phyloP scores from a whole-genome alignment of 2,329 filamentous ascomycete genomes.

The Daldinia sp. region DNA sequence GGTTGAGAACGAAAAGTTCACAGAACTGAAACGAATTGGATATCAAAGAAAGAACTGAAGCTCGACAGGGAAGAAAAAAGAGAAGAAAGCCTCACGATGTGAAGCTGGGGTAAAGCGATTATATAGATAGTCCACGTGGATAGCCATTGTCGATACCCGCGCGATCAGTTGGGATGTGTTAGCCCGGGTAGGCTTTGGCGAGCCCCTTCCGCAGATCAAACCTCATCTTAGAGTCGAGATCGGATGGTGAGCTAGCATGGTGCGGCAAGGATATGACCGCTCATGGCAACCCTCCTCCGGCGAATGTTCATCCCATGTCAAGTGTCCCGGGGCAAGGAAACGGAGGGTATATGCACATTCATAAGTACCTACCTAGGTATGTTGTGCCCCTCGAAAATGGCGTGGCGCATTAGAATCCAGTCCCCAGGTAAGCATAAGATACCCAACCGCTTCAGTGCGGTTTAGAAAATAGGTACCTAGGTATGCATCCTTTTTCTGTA shows the following conservation, averaged over 20 bases:
- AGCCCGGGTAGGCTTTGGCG: slow-evolving; percentile 27
- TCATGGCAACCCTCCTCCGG: slow-evolving; percentile 9
- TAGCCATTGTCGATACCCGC: slow-evolving; percentile 7
- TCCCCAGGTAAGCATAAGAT: not conserved
- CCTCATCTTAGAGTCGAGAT: slow-evolving; percentile 28
- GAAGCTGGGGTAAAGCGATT: slow-evolving; percentile 21
- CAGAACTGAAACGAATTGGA: slow-evolving; percentile 49
- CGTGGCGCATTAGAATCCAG: not conserved
- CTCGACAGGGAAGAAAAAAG: slow-evolving; percentile 36
- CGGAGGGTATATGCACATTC: not conserved
- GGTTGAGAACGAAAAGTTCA: slow-evolving; percentile 50
- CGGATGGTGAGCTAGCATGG: slow-evolving; percentile 34
- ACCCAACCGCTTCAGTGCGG: not conserved
- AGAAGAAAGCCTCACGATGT: slow-evolving; percentile 20
- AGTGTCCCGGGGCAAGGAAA: not conserved
- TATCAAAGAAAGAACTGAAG: slow-evolving; percentile 45
- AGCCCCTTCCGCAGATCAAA: slow-evolving; percentile 43
- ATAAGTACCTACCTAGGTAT: too few species aligned
- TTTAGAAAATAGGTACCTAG: not conserved
- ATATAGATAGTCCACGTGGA: slow-evolving; percentile 34
- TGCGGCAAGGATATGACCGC: slow-evolving; percentile 27
- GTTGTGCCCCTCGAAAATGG: not conserved
- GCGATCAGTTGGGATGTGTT: slow-evolving; percentile 7
- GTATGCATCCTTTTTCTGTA: not conserved
- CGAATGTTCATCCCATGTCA: slow-evolving; percentile 19